These are phyloP conservation scores for Chlorella sp. DNA, from an alignment of 139 green algal species.

Conservation along the genomic window DNA sequence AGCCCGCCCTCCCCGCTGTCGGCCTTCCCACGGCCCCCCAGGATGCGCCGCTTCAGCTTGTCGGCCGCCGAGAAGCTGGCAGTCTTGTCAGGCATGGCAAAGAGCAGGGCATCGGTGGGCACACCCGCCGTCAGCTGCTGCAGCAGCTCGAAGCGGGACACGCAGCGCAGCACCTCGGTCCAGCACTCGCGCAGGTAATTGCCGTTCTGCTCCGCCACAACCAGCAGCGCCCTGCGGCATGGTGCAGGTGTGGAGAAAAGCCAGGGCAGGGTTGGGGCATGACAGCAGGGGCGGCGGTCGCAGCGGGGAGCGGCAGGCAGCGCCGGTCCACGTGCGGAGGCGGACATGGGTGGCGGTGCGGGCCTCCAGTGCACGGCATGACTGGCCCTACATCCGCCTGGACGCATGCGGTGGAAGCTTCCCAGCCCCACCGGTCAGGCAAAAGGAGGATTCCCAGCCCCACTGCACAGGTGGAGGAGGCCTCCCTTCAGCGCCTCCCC, in stretches of 20 bases:
- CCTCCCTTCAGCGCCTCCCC: neutral
- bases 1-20: neutral
- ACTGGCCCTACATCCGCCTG: neutral
- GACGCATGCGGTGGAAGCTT: no score
- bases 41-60: conserved; percentile 37
- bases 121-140: conserved; percentile 86
- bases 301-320: neutral
- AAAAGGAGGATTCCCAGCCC: no score
- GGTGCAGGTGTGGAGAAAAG: neutral
- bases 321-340: no score
- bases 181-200: conserved; percentile 84
- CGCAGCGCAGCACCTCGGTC: conserved; percentile 92
- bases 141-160: conserved; percentile 95
- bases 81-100: conserved; percentile 55
- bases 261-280: neutral
- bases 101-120: conserved; percentile 87
- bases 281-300: neutral
- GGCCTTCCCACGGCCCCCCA: conserved; percentile 23
- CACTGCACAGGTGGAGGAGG: neutral
- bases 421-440: no score
- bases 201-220: conserved; percentile 75
- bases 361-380: no score
- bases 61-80: conserved; percentile 14
- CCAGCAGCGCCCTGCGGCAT: conserved; percentile 71
- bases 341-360: no score